A percentile compares a stretch with the other conserved stretches of the same genome.
phyloP scores from a whole-genome alignment of 345 rosid species.

The Moringa oleifera region DNA sequence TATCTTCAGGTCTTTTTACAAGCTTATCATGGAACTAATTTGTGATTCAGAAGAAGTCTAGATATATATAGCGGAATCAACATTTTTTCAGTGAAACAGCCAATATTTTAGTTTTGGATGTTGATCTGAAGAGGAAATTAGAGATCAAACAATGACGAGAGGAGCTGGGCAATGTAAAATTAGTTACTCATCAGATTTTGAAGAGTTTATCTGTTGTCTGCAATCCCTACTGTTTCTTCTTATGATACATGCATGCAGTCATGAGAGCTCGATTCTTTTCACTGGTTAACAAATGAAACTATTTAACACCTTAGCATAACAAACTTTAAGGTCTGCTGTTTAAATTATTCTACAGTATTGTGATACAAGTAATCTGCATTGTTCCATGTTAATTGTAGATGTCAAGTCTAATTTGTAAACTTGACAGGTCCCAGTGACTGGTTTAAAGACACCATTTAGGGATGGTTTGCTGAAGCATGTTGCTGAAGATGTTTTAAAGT shows the following conservation, averaged over 20 bases:
- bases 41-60: too few species aligned
- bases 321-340: too few species aligned
- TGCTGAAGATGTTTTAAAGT: constrained; percentile 76
- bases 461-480: constrained; percentile 74
- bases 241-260: too few species aligned
- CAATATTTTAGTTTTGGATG: too few species aligned
- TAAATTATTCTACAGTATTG: not conserved
- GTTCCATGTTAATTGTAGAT: constrained; percentile 3
- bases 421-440: constrained; percentile 75
- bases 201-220: too few species aligned
- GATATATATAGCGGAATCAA: too few species aligned
- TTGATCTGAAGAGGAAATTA: not conserved
- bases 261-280: too few species aligned
- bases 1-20: too few species aligned
- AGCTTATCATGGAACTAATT: too few species aligned
- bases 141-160: not conserved
- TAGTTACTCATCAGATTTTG: not conserved
- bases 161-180: not conserved
- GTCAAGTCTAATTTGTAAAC: constrained; percentile 15
- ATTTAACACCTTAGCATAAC: too few species aligned
- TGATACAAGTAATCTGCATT: constrained; percentile 3
- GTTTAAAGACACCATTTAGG: constrained; percentile 84
- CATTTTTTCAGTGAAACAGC: not conserved
- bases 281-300: too few species aligned
- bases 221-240: too few species aligned